Conservation (phyloP, 352 stramenopile genomes). For the Blastocystis sp. region DNA sequence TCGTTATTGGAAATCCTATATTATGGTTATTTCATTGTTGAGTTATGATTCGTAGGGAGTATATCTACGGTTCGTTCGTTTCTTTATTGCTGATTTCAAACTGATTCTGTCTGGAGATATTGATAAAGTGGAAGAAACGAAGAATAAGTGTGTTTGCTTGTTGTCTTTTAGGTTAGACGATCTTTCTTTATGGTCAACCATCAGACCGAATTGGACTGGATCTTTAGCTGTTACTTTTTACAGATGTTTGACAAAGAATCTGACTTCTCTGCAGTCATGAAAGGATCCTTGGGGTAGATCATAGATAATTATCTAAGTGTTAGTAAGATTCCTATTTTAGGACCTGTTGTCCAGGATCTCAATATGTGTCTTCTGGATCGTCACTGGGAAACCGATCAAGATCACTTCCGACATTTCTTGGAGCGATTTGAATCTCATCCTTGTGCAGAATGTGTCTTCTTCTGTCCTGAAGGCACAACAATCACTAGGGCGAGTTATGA, state of each 20-base stretch:
- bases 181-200: constrained; percentile 50
- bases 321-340: constrained; percentile 40
- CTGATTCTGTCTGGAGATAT: constrained; percentile 50
- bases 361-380: constrained; percentile 55
- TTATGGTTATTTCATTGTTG: not conserved
- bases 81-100: constrained; percentile 56
- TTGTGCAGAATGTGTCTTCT: constrained; percentile 28
- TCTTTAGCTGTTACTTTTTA: constrained; percentile 51
- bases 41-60: not conserved
- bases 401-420: constrained; percentile 29
- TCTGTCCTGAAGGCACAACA: constrained; percentile 44
- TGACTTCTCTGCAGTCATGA: constrained; percentile 54
- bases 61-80: constrained; percentile 53
- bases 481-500: not conserved
- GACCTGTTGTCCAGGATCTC: constrained; percentile 33
- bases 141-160: not conserved
- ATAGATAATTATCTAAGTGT: not conserved
- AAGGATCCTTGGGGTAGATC: not conserved
- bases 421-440: constrained; percentile 26
- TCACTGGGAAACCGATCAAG: constrained; percentile 28
- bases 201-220: constrained; percentile 54
- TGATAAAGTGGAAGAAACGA: constrained; percentile 55
- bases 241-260: constrained; percentile 43
- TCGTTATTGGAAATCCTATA: constrained; percentile 1
- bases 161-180: not conserved